These are phyloP conservation scores for Fragaria iinumae DNA, from an alignment of 306 rosid species.

Conservation along the genomic window DNA sequence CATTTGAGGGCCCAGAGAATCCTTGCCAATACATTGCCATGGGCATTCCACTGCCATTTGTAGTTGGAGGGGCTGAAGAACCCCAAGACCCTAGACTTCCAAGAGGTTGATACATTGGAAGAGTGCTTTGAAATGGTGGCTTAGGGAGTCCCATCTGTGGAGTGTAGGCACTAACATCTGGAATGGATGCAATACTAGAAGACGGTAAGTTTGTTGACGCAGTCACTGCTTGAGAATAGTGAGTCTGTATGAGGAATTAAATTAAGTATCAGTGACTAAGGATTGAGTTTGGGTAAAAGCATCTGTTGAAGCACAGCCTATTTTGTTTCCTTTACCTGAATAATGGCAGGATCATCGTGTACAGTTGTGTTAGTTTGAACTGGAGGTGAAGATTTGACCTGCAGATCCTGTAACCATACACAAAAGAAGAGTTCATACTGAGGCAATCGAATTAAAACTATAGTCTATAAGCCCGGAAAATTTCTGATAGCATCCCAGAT, in stretches of 20 bases:
- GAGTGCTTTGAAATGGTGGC: constrained; percentile 62
- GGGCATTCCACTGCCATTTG: constrained; percentile 73
- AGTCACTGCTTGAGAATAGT: constrained; percentile 55
- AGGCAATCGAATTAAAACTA: background rate
- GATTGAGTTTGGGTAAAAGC: background rate
- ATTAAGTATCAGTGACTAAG: background rate
- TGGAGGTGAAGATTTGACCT: constrained; percentile 83
- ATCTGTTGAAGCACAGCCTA: background rate
- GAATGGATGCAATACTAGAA: constrained; percentile 54
- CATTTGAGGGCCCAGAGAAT: constrained; percentile 76
- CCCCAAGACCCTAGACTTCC: constrained; percentile 86
- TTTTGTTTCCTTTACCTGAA: constrained; percentile 46
- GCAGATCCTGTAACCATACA: constrained; percentile 63
- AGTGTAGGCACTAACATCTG: constrained; percentile 57
- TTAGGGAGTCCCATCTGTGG: constrained; percentile 68
- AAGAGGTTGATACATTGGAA: constrained; percentile 87
- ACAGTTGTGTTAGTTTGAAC: constrained; percentile 56
- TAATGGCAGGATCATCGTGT: constrained; percentile 81
- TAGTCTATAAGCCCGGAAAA: background rate
- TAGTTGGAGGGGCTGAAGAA: constrained; percentile 61
- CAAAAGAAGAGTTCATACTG: constrained; percentile 11
- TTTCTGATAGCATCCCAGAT: background rate
- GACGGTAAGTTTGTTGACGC: constrained; percentile 61
- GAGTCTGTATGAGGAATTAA: constrained; percentile 55
- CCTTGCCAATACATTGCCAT: constrained; percentile 98